Conservation (phyloP, 1,284 basidiomycete genomes). For the Rhizoctonia solani region DNA sequence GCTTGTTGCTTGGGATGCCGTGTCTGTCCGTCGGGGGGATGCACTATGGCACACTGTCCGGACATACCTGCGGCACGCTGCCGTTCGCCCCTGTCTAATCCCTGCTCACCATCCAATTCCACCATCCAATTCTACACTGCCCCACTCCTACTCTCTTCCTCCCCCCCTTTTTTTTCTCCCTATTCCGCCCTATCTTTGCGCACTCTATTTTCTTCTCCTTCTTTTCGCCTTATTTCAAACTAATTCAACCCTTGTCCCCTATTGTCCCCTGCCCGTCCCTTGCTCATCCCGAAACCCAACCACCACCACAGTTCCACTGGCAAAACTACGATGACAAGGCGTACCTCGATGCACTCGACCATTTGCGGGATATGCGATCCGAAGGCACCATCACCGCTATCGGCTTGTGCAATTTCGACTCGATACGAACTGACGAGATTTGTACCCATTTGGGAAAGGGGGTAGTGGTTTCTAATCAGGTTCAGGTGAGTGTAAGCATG, state of each 20-base stretch:
- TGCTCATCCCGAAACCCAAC: too few relatives aligned
- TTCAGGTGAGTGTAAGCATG: slow-evolving; percentile 58
- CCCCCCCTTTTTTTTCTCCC: too few relatives aligned
- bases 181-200: too few relatives aligned
- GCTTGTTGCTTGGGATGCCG: too few relatives aligned
- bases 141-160: too few relatives aligned
- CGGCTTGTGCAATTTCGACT: slow-evolving; percentile 80
- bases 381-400: slow-evolving; percentile 67
- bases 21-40: too few relatives aligned
- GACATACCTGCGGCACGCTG: too few relatives aligned
- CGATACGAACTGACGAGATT: slow-evolving; percentile 73
- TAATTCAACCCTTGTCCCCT: background rate
- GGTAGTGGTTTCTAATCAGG: slow-evolving; percentile 76
- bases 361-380: slow-evolving; percentile 61
- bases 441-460: slow-evolving; percentile 70
- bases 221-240: background rate
- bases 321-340: slow-evolving; percentile 72
- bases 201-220: too few relatives aligned
- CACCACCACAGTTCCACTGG: slow-evolving; percentile 81
- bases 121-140: too few relatives aligned
- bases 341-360: slow-evolving; percentile 63
- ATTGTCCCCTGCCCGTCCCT: background rate
- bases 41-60: too few relatives aligned
- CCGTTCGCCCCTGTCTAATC: too few relatives aligned
- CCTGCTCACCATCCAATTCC: background rate